Evolutionary conservation across 208 protist genomes (phyloP), one percentile per base, ranked within the genome.

Genomic region (Leishmania braziliensis): DNA sequence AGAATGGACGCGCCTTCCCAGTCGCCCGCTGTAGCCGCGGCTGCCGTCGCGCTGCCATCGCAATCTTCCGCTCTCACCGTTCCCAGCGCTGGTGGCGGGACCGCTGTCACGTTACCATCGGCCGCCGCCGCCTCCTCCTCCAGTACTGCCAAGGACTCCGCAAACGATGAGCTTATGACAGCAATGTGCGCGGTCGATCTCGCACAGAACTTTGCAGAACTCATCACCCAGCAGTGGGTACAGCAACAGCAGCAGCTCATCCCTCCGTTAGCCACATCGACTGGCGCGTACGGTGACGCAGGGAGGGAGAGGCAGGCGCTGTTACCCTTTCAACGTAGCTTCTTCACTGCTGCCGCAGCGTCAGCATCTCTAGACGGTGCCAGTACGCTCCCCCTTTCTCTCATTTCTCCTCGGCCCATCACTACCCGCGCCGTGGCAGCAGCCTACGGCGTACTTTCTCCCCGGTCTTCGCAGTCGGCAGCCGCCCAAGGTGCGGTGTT

Each of bases 131-230:
- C 76, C 5, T 0, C 33, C 12, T 23, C 62, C 46, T 46, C 63
- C 62, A 68, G 3, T 56, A 2, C 53, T 23, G 50, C 82, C 16
- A 36, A 48, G 12, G 50, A 43, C 36, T 54, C 69, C 39, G 75
- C 72, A 1, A 54, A 78, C 36, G 77, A 81, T 36, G 77, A 79
- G 46, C 54, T 78, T 16, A 75, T 82, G 73, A 14, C 56, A n/a
- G 73, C 63, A 60, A 60, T 85, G 54, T 75, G 73, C 36, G 73
- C 82, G 48, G 82, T 82, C 6, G 82, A 82, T 43, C n/a, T 86
- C 12, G 78, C 78, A 26, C 77, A 86, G 78, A 78, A 54, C 73
- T 86, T 86, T 63, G 76, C 78, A 46, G 73, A 77, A 10, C 54
- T 80, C 10, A 76, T 77, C 0, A 53, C 56, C 20, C 43, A 78